These are phyloP conservation scores for Lactarius indigo DNA, from an alignment of 768 basidiomycete genomes.

Conservation along the genomic window DNA sequence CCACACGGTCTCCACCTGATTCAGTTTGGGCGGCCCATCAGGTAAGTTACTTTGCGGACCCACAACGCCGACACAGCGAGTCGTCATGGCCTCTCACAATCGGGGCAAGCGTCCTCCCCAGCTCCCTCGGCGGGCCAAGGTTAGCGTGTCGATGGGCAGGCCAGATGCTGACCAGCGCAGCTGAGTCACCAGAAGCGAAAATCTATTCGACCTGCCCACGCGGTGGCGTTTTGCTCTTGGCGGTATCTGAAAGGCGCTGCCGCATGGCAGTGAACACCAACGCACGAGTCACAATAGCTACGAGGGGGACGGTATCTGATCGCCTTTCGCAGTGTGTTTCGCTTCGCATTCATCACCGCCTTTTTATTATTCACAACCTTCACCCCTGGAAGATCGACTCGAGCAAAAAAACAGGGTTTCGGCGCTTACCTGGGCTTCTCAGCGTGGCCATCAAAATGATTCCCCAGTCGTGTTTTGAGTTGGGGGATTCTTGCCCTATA, in stretches of 20 bases:
- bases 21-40: not conserved
- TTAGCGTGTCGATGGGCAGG: not conserved
- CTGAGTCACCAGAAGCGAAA: not conserved
- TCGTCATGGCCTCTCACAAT: not conserved
- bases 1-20: not conserved
- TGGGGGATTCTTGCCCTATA: not conserved
- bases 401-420: not conserved
- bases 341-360: not conserved
- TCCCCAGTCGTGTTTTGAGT: not conserved
- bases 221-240: not conserved
- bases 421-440: not conserved
- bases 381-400: no score
- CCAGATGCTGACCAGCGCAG: no score
- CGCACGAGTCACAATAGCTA: not conserved
- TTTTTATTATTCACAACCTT: not conserved
- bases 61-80: not conserved
- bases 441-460: not conserved
- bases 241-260: not conserved
- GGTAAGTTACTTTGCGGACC: not conserved
- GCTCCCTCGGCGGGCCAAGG: not conserved
- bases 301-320: not conserved
- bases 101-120: not conserved
- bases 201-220: no score
- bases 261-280: not conserved
- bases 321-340: not conserved